These are phyloP conservation scores for Thoreauomyces humboldtii DNA, from an alignment of 192 early-diverging fungal genomes.

Conservation along the genomic window DNA sequence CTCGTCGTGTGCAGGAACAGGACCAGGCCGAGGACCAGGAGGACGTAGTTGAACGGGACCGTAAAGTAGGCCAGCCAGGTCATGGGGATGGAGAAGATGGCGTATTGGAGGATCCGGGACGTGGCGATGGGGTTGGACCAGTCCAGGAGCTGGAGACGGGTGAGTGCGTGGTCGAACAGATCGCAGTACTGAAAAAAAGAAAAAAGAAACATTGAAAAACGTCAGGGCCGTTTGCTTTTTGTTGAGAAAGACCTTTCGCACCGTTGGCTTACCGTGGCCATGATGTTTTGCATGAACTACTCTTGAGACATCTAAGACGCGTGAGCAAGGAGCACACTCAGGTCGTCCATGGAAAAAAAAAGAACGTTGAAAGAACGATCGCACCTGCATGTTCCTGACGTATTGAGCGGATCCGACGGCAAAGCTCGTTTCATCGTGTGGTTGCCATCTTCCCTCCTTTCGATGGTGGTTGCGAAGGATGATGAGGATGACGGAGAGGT, in stretches of 20 bases:
- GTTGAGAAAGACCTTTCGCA: no score
- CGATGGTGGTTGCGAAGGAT: constrained; percentile 48
- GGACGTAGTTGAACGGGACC: constrained; percentile 33
- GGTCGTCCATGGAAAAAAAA: no score
- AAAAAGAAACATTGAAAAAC: not conserved
- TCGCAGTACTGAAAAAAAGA: constrained; percentile 25
- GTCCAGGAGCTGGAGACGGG: constrained; percentile 22
- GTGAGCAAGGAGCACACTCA: no score
- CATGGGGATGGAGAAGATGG: constrained; percentile 26
- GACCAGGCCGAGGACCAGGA: constrained; percentile 43
- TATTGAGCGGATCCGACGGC: constrained; percentile 48
- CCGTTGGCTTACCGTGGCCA: constrained; percentile 49
- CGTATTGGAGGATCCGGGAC: constrained; percentile 18
- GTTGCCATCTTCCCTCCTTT: constrained; percentile 2
- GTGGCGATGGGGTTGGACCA: constrained; percentile 32
- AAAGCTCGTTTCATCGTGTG: not conserved
- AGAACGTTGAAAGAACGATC: no score
- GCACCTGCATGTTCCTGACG: constrained; percentile 52
- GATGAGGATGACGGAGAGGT: constrained; percentile 44
- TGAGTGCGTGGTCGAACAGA: constrained; percentile 22
- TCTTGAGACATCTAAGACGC: not conserved
- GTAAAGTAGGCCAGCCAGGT: constrained; percentile 25
- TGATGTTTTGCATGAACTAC: constrained; percentile 71
- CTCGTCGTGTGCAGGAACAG: constrained; percentile 59
- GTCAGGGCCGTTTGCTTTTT: not conserved